Evolutionary conservation across 2,329 filamentous ascomycete species (phyloP).

Genomic region (Coniochaeta pulveracea): DNA sequence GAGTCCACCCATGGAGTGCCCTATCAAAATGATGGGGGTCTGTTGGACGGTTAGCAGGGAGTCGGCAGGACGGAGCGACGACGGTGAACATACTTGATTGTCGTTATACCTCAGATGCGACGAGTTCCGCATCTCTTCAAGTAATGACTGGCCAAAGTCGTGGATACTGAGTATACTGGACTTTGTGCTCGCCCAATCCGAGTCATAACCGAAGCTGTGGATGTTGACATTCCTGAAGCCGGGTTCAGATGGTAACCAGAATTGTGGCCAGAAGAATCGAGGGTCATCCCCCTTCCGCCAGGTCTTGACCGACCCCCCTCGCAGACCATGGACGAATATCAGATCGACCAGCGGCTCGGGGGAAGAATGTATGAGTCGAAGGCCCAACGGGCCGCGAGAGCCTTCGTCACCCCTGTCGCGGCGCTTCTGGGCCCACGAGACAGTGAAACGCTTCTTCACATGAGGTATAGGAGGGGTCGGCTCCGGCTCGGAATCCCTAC

Average conservation of each 20-base stretch:
- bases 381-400: constrained; percentile 7
- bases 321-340: constrained; percentile 26
- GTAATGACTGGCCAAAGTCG: constrained; percentile 18
- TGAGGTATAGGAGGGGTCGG: background rate
- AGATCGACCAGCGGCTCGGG: constrained; percentile 20
- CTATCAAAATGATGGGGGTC: constrained; percentile 16
- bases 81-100: constrained; percentile 1
- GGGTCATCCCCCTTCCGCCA: constrained; percentile 21
- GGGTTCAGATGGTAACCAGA: constrained; percentile 21
- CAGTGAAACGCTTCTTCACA: constrained; percentile 1
- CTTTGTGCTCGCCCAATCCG: constrained; percentile 14
- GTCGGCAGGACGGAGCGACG: background rate
- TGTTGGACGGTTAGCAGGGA: constrained; percentile 1
- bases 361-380: constrained; percentile 12
- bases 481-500: background rate
- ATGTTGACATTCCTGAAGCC: constrained; percentile 16
- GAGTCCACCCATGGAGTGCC: constrained; percentile 19
- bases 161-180: constrained; percentile 14
- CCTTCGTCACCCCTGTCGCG: constrained; percentile 3
- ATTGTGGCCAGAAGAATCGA: constrained; percentile 23
- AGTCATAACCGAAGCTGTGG: constrained; percentile 20
- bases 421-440: constrained; percentile 2
- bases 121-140: constrained; percentile 16
- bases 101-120: constrained; percentile 9
- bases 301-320: constrained; percentile 23